phyloP scores from a whole-genome alignment of 305 asterid species.

The Fraxinus angustifolia region DNA sequence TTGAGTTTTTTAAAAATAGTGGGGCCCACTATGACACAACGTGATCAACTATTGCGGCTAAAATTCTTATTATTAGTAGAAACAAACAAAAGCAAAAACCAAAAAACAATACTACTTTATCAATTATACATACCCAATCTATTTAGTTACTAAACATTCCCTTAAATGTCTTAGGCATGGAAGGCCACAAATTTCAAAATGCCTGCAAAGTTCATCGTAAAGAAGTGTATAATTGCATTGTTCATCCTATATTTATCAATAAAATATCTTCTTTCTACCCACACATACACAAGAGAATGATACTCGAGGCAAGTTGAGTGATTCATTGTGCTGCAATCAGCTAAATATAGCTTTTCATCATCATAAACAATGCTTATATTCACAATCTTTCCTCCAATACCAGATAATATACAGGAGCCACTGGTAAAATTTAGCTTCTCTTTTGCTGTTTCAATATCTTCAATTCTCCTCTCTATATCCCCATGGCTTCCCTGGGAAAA shows the following conservation, averaged over 20 bases:
- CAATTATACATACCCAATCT: no score
- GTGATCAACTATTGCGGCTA: no score
- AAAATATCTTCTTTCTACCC: neutral
- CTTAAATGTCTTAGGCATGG: no score
- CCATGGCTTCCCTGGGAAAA: slow-evolving; percentile 32
- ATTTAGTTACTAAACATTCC: no score
- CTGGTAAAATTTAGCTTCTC: slow-evolving; percentile 19
- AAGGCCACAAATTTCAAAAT: neutral
- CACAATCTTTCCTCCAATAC: slow-evolving; percentile 36
- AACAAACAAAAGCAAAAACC: no score
- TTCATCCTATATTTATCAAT: neutral
- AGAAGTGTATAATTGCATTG: neutral
- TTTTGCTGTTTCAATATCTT: slow-evolving; percentile 30
- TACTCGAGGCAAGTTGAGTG: neutral
- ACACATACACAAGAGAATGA: neutral
- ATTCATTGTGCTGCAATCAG: slow-evolving; percentile 10
- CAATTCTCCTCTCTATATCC: slow-evolving; percentile 26
- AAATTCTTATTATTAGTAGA: no score
- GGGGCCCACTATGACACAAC: no score
- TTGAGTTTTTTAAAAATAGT: no score
- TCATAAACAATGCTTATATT: slow-evolving; percentile 28
- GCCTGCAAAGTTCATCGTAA: neutral
- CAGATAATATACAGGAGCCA: slow-evolving; percentile 31
- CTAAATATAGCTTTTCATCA: slow-evolving; percentile 34
- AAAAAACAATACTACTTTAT: neutral